Evolutionary conservation across 1,139 yeast species (phyloP).

Genomic region (Magnusiomyces suaveolens): DNA sequence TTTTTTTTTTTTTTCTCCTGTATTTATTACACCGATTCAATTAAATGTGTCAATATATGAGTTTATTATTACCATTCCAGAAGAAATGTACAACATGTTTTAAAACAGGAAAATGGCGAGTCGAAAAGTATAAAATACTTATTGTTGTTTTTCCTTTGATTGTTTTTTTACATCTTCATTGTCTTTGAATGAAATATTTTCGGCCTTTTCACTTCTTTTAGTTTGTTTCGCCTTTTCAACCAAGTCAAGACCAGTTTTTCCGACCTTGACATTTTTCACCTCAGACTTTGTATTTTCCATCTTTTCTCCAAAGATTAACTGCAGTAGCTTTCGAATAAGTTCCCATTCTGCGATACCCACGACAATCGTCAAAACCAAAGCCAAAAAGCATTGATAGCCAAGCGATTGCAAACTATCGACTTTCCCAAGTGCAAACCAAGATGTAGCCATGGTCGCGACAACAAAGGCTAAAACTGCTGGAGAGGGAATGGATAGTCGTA

Average conservation of each 20-base stretch:
- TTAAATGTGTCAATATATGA: too few species aligned
- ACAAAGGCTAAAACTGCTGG: neutral
- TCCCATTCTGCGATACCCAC: neutral
- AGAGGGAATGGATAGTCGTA: neutral
- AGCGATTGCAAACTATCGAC: neutral
- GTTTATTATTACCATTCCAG: too few species aligned
- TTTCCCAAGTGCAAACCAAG: slow-evolving; percentile 3
- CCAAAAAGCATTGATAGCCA: neutral
- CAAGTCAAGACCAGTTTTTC: too few species aligned
- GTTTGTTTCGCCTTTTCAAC: neutral
- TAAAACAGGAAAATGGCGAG: too few species aligned
- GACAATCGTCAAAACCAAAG: neutral
- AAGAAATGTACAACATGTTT: too few species aligned
- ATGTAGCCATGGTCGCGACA: neutral
- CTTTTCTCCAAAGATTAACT: neutral
- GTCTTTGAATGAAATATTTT: neutral
- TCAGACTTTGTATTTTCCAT: neutral
- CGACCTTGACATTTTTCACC: too few species aligned
- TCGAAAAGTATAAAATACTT: too few species aligned
- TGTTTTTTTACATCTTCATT: neutral
- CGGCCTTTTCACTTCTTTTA: neutral
- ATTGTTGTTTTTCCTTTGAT: neutral
- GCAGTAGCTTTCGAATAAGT: neutral
- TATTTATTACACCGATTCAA: neutral
- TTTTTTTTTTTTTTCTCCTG: neutral